phyloP scores from a whole-genome alignment of 75 land plant species.

The Isoetes taiwanensis region DNA sequence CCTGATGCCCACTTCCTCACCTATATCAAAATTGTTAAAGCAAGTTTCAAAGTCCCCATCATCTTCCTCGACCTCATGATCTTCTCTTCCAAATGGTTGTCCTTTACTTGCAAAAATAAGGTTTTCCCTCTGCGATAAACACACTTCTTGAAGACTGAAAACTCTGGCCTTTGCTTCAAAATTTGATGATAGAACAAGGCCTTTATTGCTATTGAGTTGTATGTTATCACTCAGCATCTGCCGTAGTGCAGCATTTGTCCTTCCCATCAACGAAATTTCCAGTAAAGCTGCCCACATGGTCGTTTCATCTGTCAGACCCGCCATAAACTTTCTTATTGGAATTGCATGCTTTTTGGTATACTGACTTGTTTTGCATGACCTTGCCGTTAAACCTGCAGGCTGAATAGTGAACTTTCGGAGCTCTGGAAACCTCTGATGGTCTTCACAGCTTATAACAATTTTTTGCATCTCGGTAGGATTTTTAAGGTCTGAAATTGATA shows the following conservation, averaged over 20 bases:
- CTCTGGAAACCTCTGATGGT: background rate
- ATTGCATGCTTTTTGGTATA: background rate
- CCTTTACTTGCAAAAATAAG: constrained; percentile 4
- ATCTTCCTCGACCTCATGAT: too few relatives aligned
- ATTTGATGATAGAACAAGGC: background rate
- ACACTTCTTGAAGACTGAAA: constrained; percentile 17
- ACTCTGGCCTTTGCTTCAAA: constrained; percentile 11
- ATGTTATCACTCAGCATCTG: background rate
- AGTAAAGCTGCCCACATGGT: constrained; percentile 13
- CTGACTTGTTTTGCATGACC: background rate
- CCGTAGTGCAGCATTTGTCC: background rate
- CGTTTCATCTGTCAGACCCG: constrained; percentile 1
- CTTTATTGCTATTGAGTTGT: background rate
- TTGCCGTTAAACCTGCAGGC: background rate
- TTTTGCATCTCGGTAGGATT: constrained; percentile 7
- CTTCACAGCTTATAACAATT: background rate
- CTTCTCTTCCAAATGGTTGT: constrained; percentile 14
- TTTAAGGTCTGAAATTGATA: background rate
- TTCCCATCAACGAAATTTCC: background rate
- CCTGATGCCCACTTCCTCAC: too few relatives aligned
- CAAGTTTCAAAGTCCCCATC: too few relatives aligned
- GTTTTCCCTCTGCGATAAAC: constrained; percentile 15
- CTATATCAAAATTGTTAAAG: too few relatives aligned
- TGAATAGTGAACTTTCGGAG: background rate
- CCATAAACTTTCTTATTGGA: background rate